These are phyloP conservation scores for Trametes elegans DNA, from an alignment of 768 basidiomycete species.

Conservation along the genomic window DNA sequence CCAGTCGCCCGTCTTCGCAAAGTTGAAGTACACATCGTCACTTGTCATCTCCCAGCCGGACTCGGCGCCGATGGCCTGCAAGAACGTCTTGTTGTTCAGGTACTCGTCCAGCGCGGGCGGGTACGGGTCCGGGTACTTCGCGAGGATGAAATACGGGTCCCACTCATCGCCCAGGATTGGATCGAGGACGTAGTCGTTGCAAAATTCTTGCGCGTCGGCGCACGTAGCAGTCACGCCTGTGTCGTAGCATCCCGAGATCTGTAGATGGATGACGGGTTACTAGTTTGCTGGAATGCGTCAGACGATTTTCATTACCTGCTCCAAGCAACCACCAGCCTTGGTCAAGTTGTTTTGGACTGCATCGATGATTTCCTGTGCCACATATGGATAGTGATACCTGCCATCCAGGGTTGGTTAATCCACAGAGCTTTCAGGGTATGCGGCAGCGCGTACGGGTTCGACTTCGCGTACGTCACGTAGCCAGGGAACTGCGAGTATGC, in stretches of 20 bases:
- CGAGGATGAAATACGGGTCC: constrained; percentile 53
- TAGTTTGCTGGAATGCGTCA: not conserved
- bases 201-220: constrained; percentile 54
- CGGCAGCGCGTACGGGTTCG: constrained; percentile 38
- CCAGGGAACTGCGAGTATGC: constrained; percentile 54
- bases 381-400: constrained; percentile 52
- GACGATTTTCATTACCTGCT: constrained; percentile 32
- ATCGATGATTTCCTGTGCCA: constrained; percentile 42
- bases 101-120: constrained; percentile 40
- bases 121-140: constrained; percentile 44
- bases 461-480: constrained; percentile 52
- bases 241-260: constrained; percentile 55
- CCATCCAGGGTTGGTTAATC: too few species aligned
- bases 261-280: not conserved
- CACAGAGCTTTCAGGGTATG: not conserved
- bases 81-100: constrained; percentile 29
- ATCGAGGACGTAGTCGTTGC: constrained; percentile 54
- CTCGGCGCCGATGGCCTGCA: constrained; percentile 43
- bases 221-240: constrained; percentile 47
- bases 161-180: constrained; percentile 54
- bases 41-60: constrained; percentile 41
- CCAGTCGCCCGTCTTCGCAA: constrained; percentile 54
- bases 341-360: constrained; percentile 48
- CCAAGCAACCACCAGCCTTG: constrained; percentile 45
- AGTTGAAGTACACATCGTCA: constrained; percentile 43